Conservation (phyloP, 768 basidiomycete genomes). For the Suillus subalutaceus region DNA sequence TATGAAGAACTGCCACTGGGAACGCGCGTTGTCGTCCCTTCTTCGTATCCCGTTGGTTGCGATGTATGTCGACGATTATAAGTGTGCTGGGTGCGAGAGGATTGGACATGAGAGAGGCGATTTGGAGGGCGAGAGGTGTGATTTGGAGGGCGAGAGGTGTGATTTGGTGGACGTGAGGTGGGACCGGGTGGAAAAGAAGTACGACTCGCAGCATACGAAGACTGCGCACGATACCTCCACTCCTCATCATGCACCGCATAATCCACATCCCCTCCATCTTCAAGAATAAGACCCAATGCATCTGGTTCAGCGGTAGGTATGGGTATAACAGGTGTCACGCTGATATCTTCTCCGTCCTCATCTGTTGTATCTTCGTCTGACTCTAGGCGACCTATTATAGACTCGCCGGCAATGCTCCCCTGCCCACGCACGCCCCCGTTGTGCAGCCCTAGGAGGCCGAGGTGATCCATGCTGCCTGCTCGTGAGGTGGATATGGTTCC, state of each 20-base stretch:
- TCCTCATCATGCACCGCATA: neutral
- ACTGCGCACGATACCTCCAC: constrained; percentile 19
- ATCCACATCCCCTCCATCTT: constrained; percentile 28
- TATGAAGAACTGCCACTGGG: constrained; percentile 23
- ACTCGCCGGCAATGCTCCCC: constrained; percentile 21
- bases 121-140: neutral
- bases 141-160: neutral
- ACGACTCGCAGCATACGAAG: constrained; percentile 13
- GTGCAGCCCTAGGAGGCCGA: constrained; percentile 35
- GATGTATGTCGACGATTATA: constrained; percentile 25
- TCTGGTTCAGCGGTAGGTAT: constrained; percentile 22
- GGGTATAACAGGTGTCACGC: constrained; percentile 21
- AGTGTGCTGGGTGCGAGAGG: neutral
- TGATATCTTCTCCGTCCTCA: constrained; percentile 17
- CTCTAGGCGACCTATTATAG: constrained; percentile 22
- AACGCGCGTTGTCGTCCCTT: constrained; percentile 1
- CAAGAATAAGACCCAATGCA: constrained; percentile 35
- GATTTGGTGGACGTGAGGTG: neutral
- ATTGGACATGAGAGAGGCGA: neutral
- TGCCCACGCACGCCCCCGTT: constrained; percentile 32
- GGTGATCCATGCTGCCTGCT: constrained; percentile 30
- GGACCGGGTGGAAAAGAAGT: neutral
- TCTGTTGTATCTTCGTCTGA: constrained; percentile 19
- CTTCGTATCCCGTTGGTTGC: constrained; percentile 16
- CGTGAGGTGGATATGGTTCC: constrained; percentile 34